Conservation (phyloP, 306 rosid genomes). For the Inga leiocalycina region DNA sequence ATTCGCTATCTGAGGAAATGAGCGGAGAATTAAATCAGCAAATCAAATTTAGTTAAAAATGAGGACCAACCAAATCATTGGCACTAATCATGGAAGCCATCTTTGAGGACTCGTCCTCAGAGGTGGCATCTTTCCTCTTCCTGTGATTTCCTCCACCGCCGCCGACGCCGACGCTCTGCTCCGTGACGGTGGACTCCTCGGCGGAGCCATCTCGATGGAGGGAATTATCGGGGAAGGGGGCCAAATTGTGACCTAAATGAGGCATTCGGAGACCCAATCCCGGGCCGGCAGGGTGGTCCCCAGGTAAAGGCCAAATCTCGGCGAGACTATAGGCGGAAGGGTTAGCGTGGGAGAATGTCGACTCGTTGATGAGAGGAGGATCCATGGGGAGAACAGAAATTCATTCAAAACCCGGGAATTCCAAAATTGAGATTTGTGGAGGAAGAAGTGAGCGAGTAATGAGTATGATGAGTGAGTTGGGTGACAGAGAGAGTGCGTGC, state of each 20-base stretch:
- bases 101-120: conserved; percentile 77
- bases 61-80: conserved; percentile 58
- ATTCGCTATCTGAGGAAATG: neutral
- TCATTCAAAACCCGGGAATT: conserved; percentile 33
- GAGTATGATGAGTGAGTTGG: neutral
- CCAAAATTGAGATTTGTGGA: neutral
- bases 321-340: conserved; percentile 73
- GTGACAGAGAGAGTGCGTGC: neutral
- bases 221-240: conserved; percentile 45
- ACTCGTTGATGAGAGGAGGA: conserved; percentile 68
- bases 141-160: conserved; percentile 34
- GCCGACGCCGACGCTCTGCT: conserved; percentile 48
- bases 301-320: conserved; percentile 73
- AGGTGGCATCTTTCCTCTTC: conserved; percentile 65
- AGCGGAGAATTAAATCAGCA: conserved; percentile 22
- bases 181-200: conserved; percentile 77
- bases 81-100: conserved; percentile 57
- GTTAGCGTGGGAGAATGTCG: conserved; percentile 76
- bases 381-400: conserved; percentile 59
- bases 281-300: conserved; percentile 29
- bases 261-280: conserved; percentile 57
- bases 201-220: conserved; percentile 54
- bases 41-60: conserved; percentile 1
- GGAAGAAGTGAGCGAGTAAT: neutral
- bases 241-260: conserved; percentile 18